Evolutionary conservation across 345 rosid genomes (phyloP).

Genomic region (Salix koriyanagi): DNA sequence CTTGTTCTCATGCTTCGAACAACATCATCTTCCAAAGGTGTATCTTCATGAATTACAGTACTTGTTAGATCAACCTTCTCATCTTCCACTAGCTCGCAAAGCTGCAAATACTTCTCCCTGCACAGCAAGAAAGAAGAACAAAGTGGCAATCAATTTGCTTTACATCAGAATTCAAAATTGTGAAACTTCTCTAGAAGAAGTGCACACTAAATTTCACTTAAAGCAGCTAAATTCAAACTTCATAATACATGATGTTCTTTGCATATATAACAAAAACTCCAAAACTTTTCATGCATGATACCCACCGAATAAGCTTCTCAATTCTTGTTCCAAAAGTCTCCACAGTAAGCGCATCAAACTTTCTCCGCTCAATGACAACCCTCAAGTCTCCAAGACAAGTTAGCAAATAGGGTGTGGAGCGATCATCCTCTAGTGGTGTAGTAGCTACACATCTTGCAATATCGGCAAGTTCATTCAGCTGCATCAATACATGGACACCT

Average conservation of each 20-base stretch:
- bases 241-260: background rate
- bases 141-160: background rate
- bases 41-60: slow-evolving; percentile 90
- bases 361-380: slow-evolving; percentile 77
- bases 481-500: slow-evolving; percentile 22
- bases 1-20: slow-evolving; percentile 93
- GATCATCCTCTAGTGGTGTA: slow-evolving; percentile 73
- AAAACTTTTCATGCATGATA: slow-evolving; percentile 16
- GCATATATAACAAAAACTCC: background rate
- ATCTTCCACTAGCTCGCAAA: slow-evolving; percentile 86
- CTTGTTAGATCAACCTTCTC: slow-evolving; percentile 82
- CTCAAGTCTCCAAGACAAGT: slow-evolving; percentile 82
- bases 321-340: slow-evolving; percentile 94
- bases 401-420: slow-evolving; percentile 59
- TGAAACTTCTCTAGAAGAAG: background rate
- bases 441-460: slow-evolving; percentile 91
- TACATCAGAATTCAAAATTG: slow-evolving; percentile 1
- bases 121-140: slow-evolving; percentile 20
- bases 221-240: background rate
- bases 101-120: slow-evolving; percentile 97
- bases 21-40: slow-evolving; percentile 95
- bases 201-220: slow-evolving; percentile 1
- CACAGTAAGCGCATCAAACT: slow-evolving; percentile 90
- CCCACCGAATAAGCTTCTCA: slow-evolving; percentile 84
- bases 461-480: slow-evolving; percentile 98